Evolutionary conservation across 148 eudicot genomes (phyloP), one percentile per base, ranked within the genome.

Genomic region (Dianthus caryophyllus): DNA sequence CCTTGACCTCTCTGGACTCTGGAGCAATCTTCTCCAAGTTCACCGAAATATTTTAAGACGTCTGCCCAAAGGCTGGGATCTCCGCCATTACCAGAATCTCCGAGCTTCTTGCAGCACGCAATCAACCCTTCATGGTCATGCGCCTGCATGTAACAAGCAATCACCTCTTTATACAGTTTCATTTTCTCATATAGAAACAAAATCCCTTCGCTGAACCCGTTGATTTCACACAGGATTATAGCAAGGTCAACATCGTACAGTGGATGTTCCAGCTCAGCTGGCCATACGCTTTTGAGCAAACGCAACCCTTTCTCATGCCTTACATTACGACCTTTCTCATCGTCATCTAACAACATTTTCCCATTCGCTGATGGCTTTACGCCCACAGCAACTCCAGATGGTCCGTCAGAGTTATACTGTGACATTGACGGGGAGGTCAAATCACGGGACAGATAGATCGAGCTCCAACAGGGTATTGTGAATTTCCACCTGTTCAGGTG

Each of bases 11-110:
- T 77, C 84, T n/a, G n/a, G n/a, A n/a, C n/a, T n/a, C n/a, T 94
- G 47, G 97, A 88, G 73, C 99, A 94, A 75, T 94, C 99, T 84
- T 94, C 99, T 69, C 99, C 99, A 70, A 94, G 96, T 79, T 94
- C 99, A 33, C 99, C 99, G 71, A 94, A 94, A 72, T 94, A 94
- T 75, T 86, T 88, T 65, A 94, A 77, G 31, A 94, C 66, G 67
- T 90, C 99, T 54, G 93, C 93, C 99, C 99, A 94, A 65, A 94
- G 97, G 64, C 87, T 61, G 26, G 97, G 80, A 71, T 94, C 99
- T 39, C 97, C 99, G 60, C 93, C 97, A 73, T 81, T 86, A 50
- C 91, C 96, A 14, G 93, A 88, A 84, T 94, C 96, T 68, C 99
- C 99, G 24, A 94, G 85, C 75, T 90, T 94, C 87, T 88, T 90